Percentiles rank a stretch among this genome's conserved stretches.
Conservation (phyloP, 148 eudicot species). For the Bassia scoparia region DNA sequence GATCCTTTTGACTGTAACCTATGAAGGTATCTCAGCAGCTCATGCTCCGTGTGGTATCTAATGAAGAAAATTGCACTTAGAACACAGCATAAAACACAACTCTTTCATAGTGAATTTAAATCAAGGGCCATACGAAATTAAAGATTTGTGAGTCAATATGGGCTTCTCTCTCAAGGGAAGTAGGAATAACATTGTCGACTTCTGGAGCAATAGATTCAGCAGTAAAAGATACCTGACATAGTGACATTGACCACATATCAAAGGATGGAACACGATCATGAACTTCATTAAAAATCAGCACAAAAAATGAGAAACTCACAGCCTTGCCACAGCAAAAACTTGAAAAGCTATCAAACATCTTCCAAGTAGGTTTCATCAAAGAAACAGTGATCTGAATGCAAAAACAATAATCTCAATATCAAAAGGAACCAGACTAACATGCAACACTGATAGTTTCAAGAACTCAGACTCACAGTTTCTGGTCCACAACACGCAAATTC, state of each 20-base stretch:
- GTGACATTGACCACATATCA: not conserved
- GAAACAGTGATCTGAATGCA: conserved; percentile 68
- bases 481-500: conserved; percentile 75
- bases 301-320: conserved; percentile 41
- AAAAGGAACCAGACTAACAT: not conserved
- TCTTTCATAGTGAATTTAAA: conserved; percentile 8
- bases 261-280: conserved; percentile 1
- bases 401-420: conserved; percentile 12
- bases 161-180: conserved; percentile 74
- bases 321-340: conserved; percentile 76
- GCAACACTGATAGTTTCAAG: not conserved
- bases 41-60: conserved; percentile 96
- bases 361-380: conserved; percentile 91
- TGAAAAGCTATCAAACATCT: conserved; percentile 80
- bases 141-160: conserved; percentile 83
- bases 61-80: conserved; percentile 25
- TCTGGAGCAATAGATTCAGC: conserved; percentile 85
- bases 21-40: conserved; percentile 80
- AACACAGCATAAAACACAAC: conserved; percentile 8
- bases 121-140: conserved; percentile 66
- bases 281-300: not conserved
- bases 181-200: conserved; percentile 64
- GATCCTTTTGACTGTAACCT: conserved; percentile 82
- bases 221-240: conserved; percentile 70
- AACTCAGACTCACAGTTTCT: conserved; percentile 51